These are phyloP conservation scores for Verticillium longisporum DNA, from an alignment of 2,329 filamentous ascomycete species.

Conservation along the genomic window DNA sequence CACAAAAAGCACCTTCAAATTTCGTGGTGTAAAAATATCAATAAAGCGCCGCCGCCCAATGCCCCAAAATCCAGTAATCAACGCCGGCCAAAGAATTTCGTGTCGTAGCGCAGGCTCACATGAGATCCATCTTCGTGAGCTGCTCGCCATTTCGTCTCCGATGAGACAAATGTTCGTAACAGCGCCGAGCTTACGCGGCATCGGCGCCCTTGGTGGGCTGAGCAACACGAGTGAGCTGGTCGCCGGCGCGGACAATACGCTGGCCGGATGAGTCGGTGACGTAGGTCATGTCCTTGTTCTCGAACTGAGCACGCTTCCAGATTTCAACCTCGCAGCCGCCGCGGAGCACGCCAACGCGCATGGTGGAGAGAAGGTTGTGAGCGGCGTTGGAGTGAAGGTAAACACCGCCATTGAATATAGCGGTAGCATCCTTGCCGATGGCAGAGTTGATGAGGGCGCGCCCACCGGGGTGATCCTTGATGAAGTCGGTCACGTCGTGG, in stretches of 20 bases:
- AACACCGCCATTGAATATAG: conserved; percentile 87
- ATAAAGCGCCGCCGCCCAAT: neutral
- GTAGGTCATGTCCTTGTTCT: conserved; percentile 75
- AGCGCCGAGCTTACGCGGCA: conserved; percentile 53
- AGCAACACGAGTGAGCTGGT: conserved; percentile 76
- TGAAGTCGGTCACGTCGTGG: conserved; percentile 77
- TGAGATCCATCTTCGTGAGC: neutral
- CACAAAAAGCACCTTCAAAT: neutral
- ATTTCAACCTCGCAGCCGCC: conserved; percentile 87
- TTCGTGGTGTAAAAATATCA: neutral
- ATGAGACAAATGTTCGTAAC: neutral
- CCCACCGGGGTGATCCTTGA: conserved; percentile 86
- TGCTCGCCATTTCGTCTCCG: neutral
- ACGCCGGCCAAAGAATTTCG: neutral
- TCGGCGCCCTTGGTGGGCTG: conserved; percentile 78
- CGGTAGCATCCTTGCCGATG: conserved; percentile 81
- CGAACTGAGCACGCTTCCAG: conserved; percentile 80
- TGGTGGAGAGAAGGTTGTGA: conserved; percentile 81
- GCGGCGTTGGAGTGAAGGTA: conserved; percentile 87
- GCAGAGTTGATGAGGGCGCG: conserved; percentile 78
- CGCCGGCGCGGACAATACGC: conserved; percentile 77
- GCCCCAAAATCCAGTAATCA: neutral
- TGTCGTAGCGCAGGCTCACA: neutral
- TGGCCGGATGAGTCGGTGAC: conserved; percentile 76
- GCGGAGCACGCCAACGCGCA: conserved; percentile 80